Base-by-base conservation (phyloP, 108 stramenopile species). In the Skeletonema tropicum region DNA sequence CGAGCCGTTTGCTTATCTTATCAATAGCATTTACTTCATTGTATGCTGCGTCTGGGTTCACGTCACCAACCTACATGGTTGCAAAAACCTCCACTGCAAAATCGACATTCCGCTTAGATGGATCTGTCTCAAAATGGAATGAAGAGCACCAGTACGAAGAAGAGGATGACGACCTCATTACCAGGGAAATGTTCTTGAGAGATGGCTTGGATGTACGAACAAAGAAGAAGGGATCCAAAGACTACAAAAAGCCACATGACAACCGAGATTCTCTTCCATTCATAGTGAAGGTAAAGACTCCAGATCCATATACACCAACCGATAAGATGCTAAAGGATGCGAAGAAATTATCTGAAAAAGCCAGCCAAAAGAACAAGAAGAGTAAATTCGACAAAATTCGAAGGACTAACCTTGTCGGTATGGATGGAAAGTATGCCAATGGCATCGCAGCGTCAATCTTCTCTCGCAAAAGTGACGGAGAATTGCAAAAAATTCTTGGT, bases 261-360 rank as follows among this genome's bases (percentile, higher is more conserved):
- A 92, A 94, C 80, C 85, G 94, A 3, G 94, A 94, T 71, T 58
- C 79, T 5, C 66, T 94, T 9, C 94, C 91, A 13, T 94, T 91
- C 61, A 58, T 84, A 5, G 89, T 94, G 12, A 67, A 80, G 48
- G 75, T 83, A 0, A 67, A 74, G 23, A 94, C 90, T 29, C 94
- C 94, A 0, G 89, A 92, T 82, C 94, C 94, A 8, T 94, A 94
- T 74, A 92, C 89, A 9, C 49, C 64, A 30, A 41, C 84, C 2
- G 67, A 60, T 17, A 62, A 76, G 35, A 86, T 86, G 79, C 73
- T 69, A 9, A 74, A 77, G 45, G 63, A 86, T 42, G 83, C 80
- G 6, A 85, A 82, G 63, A 42, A 66, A 39, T 88, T 85, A 64
- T 77, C 86, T 7, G 70, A 71, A 63, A n/a, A 23, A 10, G 79